These are phyloP conservation scores for Cyberlindnera samutprakarnensis DNA, from an alignment of 805 yeast species.

Conservation along the genomic window DNA sequence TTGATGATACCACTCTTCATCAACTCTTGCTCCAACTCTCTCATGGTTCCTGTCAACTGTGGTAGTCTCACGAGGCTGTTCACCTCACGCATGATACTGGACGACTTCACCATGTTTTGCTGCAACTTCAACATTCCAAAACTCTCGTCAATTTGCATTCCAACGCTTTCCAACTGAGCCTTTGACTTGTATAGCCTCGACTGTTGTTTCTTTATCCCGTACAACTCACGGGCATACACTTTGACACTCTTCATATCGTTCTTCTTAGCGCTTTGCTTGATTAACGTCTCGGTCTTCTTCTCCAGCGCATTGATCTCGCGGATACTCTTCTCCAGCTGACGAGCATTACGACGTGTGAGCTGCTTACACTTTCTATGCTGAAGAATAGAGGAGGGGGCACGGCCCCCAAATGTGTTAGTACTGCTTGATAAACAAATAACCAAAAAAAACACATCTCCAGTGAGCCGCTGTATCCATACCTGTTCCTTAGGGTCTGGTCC, in stretches of 20 bases:
- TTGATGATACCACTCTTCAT: constrained; percentile 81
- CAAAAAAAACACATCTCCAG: too few species aligned
- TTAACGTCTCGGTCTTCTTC: constrained; percentile 69
- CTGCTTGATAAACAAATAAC: too few species aligned
- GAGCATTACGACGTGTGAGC: constrained; percentile 72
- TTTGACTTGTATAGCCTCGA: constrained; percentile 68
- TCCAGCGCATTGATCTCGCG: constrained; percentile 59
- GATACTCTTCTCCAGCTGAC: constrained; percentile 66
- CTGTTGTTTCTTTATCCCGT: constrained; percentile 66
- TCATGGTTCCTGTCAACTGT: constrained; percentile 73
- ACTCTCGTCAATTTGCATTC: constrained; percentile 86
- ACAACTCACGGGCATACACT: constrained; percentile 75
- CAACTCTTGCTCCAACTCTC: constrained; percentile 78
- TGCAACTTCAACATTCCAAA: constrained; percentile 79
- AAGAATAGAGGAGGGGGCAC: constrained; percentile 3
- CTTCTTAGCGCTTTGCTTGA: constrained; percentile 67
- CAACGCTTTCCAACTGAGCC: constrained; percentile 80
- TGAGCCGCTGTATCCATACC: constrained; percentile 24
- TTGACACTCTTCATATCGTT: constrained; percentile 71
- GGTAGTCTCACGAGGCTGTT: constrained; percentile 74
- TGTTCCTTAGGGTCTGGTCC: constrained; percentile 95
- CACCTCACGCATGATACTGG: constrained; percentile 84
- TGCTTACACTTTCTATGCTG: constrained; percentile 62
- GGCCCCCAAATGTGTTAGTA: too few species aligned
- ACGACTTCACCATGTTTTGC: constrained; percentile 69